phyloP scores from a whole-genome alignment of 441 rosid species.

The Mallotus japonicus region DNA sequence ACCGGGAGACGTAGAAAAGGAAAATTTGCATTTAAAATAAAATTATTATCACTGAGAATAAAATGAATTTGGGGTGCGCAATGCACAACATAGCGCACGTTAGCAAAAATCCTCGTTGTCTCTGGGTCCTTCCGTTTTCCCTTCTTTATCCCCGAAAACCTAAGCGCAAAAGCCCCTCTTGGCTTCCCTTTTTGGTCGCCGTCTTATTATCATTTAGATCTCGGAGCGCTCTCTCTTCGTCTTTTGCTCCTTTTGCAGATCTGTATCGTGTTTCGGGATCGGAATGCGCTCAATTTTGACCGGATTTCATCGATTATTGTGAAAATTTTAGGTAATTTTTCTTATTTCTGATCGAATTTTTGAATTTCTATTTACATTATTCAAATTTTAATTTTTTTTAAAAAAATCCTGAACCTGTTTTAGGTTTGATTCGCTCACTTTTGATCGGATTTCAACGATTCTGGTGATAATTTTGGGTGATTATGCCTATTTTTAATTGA shows the following conservation, averaged over 20 bases:
- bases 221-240: neutral
- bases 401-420: too few relatives aligned
- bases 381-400: too few relatives aligned
- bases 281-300: conserved; percentile 9
- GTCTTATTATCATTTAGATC: neutral
- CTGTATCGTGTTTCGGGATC: conserved; percentile 6
- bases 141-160: conserved; percentile 35
- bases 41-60: neutral
- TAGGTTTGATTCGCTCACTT: too few relatives aligned
- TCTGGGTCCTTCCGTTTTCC: conserved; percentile 39
- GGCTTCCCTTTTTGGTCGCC: conserved; percentile 5
- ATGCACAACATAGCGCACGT: conserved; percentile 10
- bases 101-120: conserved; percentile 18
- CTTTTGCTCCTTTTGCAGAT: neutral
- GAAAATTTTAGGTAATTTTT: conserved; percentile 11
- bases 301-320: conserved; percentile 20
- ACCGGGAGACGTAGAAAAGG: neutral
- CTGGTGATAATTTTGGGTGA: too few relatives aligned
- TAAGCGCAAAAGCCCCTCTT: conserved; percentile 7
- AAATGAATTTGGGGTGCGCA: conserved; percentile 31
- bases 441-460: too few relatives aligned
- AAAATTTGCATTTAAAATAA: neutral
- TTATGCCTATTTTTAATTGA: too few relatives aligned
- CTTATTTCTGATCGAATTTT: neutral
- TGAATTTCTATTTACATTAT: too few relatives aligned